Evolutionary conservation across 2,329 filamentous ascomycete species (phyloP), one percentile per base, ranked within the genome.

Genomic region (Teratosphaeria viscida): DNA sequence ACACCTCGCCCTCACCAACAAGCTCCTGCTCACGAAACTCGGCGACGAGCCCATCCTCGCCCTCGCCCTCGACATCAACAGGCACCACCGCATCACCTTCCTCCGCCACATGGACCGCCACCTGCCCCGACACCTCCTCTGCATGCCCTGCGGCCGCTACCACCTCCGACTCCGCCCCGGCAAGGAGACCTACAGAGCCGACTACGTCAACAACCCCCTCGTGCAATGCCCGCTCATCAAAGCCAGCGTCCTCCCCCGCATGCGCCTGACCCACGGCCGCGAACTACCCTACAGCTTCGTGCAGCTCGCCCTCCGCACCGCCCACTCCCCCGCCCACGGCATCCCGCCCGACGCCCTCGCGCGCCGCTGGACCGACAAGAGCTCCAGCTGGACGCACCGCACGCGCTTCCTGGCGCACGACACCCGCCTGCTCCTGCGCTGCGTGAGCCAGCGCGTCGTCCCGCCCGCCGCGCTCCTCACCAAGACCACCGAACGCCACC

Each of bases 241-340:
- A 34, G 81, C 81, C 64, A 70, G 75, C n/a, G 70, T 78, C 14
- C 74, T 79, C 1, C 79, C 82, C 2, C 78, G 80, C 29, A 77
- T 78, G 27, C 77, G 82, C 6, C 76, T 85, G 29, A 79, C 80
- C 5, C 78, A 81, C 39, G 79, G 77, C 49, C 79, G 82, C 57
- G 76, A 72, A n/a, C 72, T 86, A 0, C 81, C 81, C 2, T 85
- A 82, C 68, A 71, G 80, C 12, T 85, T 84, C 62, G 76, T 83
- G 1, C 83, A 86, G 67, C 76, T 86, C n/a, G 76, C 73, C 3
- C 72, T 80, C 52, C 78, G 82, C 35, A 76, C 76, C 59, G 75
- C 75, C n/a, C 79, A 79, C 66, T 75, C 75, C 1, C 72, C 76
- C 0, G 59, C 62, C 2, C 78, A 82, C 65, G 82, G 82, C 32